Percentiles rank a stretch among this genome's conserved stretches.
Evolutionary conservation across 2,329 filamentous ascomycete species (phyloP).

Genomic region (Fusarium nisikadoi): DNA sequence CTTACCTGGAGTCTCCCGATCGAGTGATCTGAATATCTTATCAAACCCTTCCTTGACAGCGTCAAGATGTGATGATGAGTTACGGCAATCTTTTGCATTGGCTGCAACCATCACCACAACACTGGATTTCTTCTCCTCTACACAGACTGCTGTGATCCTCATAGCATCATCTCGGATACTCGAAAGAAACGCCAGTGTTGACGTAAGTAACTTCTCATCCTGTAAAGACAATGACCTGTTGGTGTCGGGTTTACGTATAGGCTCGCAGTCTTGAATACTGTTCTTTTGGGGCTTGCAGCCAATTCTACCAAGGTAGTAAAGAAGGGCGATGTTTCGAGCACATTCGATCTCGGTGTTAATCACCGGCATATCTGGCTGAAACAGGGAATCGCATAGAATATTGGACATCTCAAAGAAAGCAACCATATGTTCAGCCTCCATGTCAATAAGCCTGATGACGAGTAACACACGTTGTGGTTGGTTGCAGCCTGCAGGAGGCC

Average conservation of each 20-base stretch:
- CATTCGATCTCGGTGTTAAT: background rate
- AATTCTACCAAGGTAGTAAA: constrained; percentile 17
- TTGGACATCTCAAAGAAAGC: background rate
- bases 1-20: background rate
- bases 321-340: constrained; percentile 28
- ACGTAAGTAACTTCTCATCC: constrained; percentile 32
- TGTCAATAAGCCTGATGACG: background rate
- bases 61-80: constrained; percentile 18
- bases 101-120: constrained; percentile 34
- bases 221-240: constrained; percentile 4
- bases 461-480: background rate
- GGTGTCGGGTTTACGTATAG: background rate
- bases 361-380: background rate
- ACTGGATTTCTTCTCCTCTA: constrained; percentile 11
- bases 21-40: constrained; percentile 21
- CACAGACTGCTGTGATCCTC: constrained; percentile 34
- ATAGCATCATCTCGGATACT: constrained; percentile 15
- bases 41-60: constrained; percentile 29
- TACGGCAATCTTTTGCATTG: constrained; percentile 16
- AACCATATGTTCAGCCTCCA: background rate
- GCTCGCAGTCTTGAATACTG: background rate
- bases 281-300: constrained; percentile 1
- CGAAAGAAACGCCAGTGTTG: constrained; percentile 35
- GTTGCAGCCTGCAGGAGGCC: constrained; percentile 32
- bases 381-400: background rate